Base-by-base conservation (phyloP, 1,284 basidiomycete species). In the Leccinum pallidistipes region DNA sequence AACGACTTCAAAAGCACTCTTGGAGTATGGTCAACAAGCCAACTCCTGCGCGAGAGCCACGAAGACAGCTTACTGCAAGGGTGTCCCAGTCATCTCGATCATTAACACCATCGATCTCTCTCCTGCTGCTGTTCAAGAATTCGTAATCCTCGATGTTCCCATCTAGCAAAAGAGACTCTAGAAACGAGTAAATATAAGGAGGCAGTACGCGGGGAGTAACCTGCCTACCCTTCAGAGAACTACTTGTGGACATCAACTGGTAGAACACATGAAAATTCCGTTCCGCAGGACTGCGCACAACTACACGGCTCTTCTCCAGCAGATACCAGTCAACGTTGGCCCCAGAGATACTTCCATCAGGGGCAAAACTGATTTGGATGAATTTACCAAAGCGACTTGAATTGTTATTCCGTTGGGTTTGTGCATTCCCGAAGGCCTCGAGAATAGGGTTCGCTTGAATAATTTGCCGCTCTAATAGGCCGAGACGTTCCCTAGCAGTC, bases 301-400 rank as follows among this genome's bases (percentile, higher is more conserved):
- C 93, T 1, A 99, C 96, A 69, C 97, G 80, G 73, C 95, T 97
- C 83, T 99, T 99, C 81, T 99, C 97, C 54, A 99, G 80, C 47
- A 99, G 81, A 74, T 99, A 99, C 97, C 97, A 99, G 74, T 99
- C 96, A 65, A 99, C 97, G 72, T 97, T 98, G 45, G 97, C 97
- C 2, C 97, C 97, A 1, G 95, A 94, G 61, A 99, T 99, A 64
- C 94, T 94, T 0, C 97, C 97, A 61, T 94, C 87, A 0, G 93
- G 90, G 0, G 94, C 89, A 75, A 99, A 99, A 71, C 92, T 94
- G 68, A 99, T 99, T 54, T 95, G 85, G 43, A 99, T 94, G 75
- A 99, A 99, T 78, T 99, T 99, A 29, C 95, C 94, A 75, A 98
- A 99, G 52, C 97, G 92, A 84, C 93, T 96, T 8, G 97, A 99